Percentiles rank a stretch among this genome's conserved stretches.
Conservation (phyloP, 352 stramenopile species). For the Pythium aristosporum region DNA sequence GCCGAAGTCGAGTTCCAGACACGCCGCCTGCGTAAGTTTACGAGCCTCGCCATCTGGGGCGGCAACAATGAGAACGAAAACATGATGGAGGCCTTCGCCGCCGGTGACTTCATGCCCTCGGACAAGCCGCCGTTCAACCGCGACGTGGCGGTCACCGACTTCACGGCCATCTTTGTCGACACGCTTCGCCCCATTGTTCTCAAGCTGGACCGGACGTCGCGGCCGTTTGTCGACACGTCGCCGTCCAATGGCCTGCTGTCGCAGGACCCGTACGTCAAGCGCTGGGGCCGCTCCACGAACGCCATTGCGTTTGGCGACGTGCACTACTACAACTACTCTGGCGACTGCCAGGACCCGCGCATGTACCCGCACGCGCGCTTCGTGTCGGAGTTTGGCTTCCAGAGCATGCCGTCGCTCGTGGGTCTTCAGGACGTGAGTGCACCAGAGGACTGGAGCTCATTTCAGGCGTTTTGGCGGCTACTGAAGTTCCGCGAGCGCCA, state of each 20-base stretch:
- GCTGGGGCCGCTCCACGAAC: slow-evolving; percentile 64
- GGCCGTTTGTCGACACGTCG: slow-evolving; percentile 85
- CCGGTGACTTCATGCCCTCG: slow-evolving; percentile 50
- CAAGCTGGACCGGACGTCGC: slow-evolving; percentile 39
- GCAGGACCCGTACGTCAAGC: slow-evolving; percentile 75
- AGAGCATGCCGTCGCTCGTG: slow-evolving; percentile 65
- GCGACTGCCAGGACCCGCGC: slow-evolving; percentile 68
- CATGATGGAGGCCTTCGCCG: slow-evolving; percentile 82
- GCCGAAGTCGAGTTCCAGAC: slow-evolving; percentile 70
- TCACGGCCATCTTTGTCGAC: slow-evolving; percentile 81
- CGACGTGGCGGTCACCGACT: slow-evolving; percentile 76
- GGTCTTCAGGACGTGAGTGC: slow-evolving; percentile 54
- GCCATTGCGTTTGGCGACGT: slow-evolving; percentile 69
- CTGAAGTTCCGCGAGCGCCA: slow-evolving; percentile 83
- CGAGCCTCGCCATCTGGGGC: slow-evolving; percentile 87
- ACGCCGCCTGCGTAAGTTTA: slow-evolving; percentile 63
- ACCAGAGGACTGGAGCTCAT: slow-evolving; percentile 55
- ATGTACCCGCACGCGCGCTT: slow-evolving; percentile 77
- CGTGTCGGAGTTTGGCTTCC: slow-evolving; percentile 88
- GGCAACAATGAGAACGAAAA: slow-evolving; percentile 92
- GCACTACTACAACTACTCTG: slow-evolving; percentile 85
- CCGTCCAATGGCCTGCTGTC: slow-evolving; percentile 85
- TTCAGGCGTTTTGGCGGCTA: slow-evolving; percentile 69
- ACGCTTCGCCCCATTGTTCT: slow-evolving; percentile 56
- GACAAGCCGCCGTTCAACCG: slow-evolving; percentile 55